A percentile compares a stretch with the other conserved stretches of the same genome.
Conservation (phyloP, 129 eudicot genomes). For the Tagetes patula region DNA sequence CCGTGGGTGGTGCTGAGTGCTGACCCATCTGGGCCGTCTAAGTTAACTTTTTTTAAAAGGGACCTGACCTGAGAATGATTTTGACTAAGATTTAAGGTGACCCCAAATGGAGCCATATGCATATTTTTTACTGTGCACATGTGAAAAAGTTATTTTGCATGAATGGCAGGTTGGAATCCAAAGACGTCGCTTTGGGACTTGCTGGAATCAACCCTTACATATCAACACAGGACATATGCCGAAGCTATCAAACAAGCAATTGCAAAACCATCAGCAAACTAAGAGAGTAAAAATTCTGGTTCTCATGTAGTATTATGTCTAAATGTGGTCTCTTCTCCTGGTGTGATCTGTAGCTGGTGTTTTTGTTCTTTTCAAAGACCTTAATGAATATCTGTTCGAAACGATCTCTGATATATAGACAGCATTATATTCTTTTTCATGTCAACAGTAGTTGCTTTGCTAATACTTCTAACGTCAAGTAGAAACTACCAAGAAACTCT, state of each 20-base stretch:
- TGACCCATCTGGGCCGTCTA: not conserved
- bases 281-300: conserved; percentile 22
- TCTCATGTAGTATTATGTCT: conserved; percentile 8
- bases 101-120: not conserved
- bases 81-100: not conserved
- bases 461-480: conserved; percentile 10
- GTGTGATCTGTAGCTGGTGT: conserved; percentile 30
- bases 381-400: conserved; percentile 25
- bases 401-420: conserved; percentile 21
- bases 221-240: conserved; percentile 96
- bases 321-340: not conserved
- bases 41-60: not conserved
- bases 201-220: conserved; percentile 92
- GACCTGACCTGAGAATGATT: not conserved
- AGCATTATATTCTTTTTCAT: not conserved
- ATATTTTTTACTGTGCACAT: not conserved
- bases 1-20: not conserved
- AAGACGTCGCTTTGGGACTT: conserved; percentile 94
- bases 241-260: conserved; percentile 83
- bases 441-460: conserved; percentile 5
- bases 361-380: conserved; percentile 29
- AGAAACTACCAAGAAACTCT: not conserved
- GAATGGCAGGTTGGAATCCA: conserved; percentile 80
- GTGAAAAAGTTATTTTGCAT: not conserved
- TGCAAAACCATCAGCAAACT: conserved; percentile 72